Conservation (phyloP, 768 basidiomycete species). For the Porphyrellus cyaneotinctus region DNA sequence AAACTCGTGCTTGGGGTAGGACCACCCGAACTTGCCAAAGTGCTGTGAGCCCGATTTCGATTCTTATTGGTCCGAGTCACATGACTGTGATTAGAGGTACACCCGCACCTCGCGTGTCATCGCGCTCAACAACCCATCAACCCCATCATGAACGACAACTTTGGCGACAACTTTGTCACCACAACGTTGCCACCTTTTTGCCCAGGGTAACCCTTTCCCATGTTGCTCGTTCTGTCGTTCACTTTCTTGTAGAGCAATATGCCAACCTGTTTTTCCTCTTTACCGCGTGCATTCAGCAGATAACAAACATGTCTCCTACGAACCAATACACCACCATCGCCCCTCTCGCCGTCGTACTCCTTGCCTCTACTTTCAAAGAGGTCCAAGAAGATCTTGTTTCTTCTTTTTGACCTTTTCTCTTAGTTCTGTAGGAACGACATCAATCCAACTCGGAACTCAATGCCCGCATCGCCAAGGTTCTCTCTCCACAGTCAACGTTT, state of each 20-base stretch:
- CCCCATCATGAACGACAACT: slow-evolving; percentile 59
- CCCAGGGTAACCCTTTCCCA: slow-evolving; percentile 58
- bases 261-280: slow-evolving; percentile 99
- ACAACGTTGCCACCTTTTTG: slow-evolving; percentile 80
- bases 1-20: slow-evolving; percentile 98
- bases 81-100: too few relatives aligned
- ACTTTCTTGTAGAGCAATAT: slow-evolving; percentile 74
- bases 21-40: slow-evolving; percentile 97
- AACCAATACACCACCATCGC: slow-evolving; percentile 93
- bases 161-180: slow-evolving; percentile 77
- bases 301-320: slow-evolving; percentile 96
- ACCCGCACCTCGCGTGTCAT: too few relatives aligned
- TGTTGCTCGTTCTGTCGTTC: background rate
- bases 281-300: slow-evolving; percentile 95
- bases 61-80: too few relatives aligned
- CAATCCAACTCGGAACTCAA: slow-evolving; percentile 93
- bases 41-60: slow-evolving; percentile 90
- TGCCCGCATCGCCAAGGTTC: slow-evolving; percentile 72
- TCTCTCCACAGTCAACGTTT: slow-evolving; percentile 62
- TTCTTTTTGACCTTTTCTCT: background rate
- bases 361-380: slow-evolving; percentile 96
- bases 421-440: slow-evolving; percentile 76
- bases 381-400: slow-evolving; percentile 76
- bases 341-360: slow-evolving; percentile 81
- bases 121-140: slow-evolving; percentile 79